Evolutionary conservation across 208 protist species (phyloP).

Genomic region (Leishmania major): DNA sequence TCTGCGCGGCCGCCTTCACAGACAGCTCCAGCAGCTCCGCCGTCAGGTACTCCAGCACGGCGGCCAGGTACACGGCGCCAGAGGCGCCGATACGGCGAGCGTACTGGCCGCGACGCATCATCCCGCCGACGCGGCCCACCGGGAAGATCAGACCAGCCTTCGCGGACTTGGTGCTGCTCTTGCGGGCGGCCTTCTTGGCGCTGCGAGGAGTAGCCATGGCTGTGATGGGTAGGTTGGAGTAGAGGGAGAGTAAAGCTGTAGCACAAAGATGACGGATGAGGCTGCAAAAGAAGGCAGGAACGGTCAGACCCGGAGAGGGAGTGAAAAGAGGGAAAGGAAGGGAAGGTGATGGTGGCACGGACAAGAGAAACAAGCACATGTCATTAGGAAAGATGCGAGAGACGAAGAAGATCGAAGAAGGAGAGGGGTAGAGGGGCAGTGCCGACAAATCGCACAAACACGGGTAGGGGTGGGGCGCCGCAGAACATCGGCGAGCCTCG

Average conservation of each 20-base stretch:
- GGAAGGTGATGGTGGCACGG: background rate
- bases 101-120: constrained; percentile 96
- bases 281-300: background rate
- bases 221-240: too few species aligned
- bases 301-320: background rate
- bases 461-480: background rate
- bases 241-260: background rate
- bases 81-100: constrained; percentile 96
- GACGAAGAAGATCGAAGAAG: background rate
- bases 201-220: constrained; percentile 68
- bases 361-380: background rate
- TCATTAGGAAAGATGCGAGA: background rate
- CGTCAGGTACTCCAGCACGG: constrained; percentile 98
- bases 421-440: background rate
- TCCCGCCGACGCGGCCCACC: constrained; percentile 97
- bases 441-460: background rate
- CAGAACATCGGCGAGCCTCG: background rate
- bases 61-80: constrained; percentile 98
- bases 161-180: constrained; percentile 86
- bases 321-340: background rate
- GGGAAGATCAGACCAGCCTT: constrained; percentile 98
- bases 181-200: constrained; percentile 76
- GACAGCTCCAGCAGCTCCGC: constrained; percentile 86
- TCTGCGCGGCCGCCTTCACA: constrained; percentile 73
- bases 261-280: background rate